Base-by-base conservation (phyloP, 1,139 yeast genomes). In the Yamadazyma songkhlaensis region DNA sequence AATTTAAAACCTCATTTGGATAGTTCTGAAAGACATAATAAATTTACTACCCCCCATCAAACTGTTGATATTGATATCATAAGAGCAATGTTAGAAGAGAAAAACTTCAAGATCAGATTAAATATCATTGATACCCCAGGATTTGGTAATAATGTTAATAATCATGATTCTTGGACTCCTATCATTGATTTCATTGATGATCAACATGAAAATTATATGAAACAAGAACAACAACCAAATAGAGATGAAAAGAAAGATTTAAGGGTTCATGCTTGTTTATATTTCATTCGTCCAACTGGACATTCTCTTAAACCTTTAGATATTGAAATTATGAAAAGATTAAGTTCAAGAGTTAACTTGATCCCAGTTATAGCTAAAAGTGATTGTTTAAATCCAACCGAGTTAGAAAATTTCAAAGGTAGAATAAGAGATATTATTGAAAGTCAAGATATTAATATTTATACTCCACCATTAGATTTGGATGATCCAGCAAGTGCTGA, bases 111-210 rank as follows among this genome's bases (percentile, higher is more conserved):
- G 53, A 75, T 92, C 51, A 79, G 94, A 45, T 77, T 94, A 48
- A 92, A 92, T 55, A 76, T 92, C 43, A 81, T 94, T 52, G 99
- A 92, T 63, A 92, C 98, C 7, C 98, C 98, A 12, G 98, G 98
- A 2, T 89, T 92, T 59, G 99, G 98, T 46, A 96, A 90, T 64
- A 88, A 89, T 59, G 95, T 92, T 53, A 85, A 92, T 71, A 92
- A 92, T 66, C 80, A 77, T 53, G 92, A 87, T 56, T 79, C 96
- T 38, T 94, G 97, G 97, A 85, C 84, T 50, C 92, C 97, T 29
- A 82, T 94, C 51, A 77, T 89, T 43, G 97, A 90, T 60, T 92
- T 90, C 55, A 78, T 92, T 46, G 98, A 92, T 62, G 98, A 92
- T 64, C 98, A 92, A 70, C 97, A 92, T 59, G 96, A 92, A 63